Evolutionary conservation across 2,329 filamentous ascomycete genomes (phyloP).

Genomic region (Sclerotinia subarctica): DNA sequence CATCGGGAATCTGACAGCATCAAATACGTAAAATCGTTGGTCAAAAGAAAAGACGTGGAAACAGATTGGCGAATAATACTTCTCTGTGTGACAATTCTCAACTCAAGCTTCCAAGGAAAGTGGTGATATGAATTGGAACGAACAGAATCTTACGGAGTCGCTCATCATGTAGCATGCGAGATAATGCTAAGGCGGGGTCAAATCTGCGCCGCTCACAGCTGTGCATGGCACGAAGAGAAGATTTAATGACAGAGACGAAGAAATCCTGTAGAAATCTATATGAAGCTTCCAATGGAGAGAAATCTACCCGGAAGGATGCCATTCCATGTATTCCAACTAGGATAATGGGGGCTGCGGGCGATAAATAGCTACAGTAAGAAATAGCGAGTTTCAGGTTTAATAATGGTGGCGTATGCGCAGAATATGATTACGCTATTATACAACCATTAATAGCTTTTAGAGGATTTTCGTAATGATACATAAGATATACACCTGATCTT

Average conservation of each 20-base stretch:
- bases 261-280: conserved; percentile 9
- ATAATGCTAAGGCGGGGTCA: neutral
- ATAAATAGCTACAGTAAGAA: conserved; percentile 12
- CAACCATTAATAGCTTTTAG: neutral
- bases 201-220: conserved; percentile 8
- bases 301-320: conserved; percentile 5
- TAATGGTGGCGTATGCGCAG: conserved; percentile 9
- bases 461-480: neutral
- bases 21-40: neutral
- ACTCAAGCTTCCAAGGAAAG: neutral
- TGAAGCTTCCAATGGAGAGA: conserved; percentile 9
- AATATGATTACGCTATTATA: neutral
- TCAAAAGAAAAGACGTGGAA: neutral
- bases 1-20: conserved; percentile 14
- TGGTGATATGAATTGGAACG: neutral
- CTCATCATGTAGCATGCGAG: neutral
- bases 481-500: neutral
- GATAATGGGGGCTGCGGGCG: conserved; percentile 1
- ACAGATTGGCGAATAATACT: neutral
- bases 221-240: neutral
- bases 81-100: conserved; percentile 5
- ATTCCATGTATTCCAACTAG: conserved; percentile 5
- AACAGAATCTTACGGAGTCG: neutral
- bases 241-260: conserved; percentile 17
- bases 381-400: conserved; percentile 9